Evolutionary conservation across 352 stramenopile species (phyloP).

Genomic region (Phytophthora megakarya): DNA sequence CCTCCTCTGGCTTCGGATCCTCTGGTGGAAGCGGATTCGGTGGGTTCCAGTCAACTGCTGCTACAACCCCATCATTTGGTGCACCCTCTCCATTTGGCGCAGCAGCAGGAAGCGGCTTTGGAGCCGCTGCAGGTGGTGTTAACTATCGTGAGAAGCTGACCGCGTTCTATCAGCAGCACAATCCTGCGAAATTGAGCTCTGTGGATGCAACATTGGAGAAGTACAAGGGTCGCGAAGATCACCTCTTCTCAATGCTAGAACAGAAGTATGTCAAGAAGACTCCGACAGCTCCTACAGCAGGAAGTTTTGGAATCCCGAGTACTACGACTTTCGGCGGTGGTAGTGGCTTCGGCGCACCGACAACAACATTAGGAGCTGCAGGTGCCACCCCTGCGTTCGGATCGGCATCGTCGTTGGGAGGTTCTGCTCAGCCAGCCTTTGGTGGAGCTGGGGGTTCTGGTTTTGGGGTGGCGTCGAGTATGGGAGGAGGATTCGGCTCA

Average conservation of each 20-base stretch:
- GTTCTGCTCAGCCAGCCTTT: conserved; percentile 41
- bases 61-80: conserved; percentile 30
- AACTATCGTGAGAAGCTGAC: conserved; percentile 64
- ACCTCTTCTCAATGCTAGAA: conserved; percentile 75
- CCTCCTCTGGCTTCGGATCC: conserved; percentile 31
- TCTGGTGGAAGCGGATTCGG: conserved; percentile 38
- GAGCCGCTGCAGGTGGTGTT: conserved; percentile 22
- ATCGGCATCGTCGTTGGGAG: conserved; percentile 52
- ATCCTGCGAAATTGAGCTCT: conserved; percentile 69
- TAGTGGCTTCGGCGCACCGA: conserved; percentile 57
- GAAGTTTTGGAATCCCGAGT: conserved; percentile 49
- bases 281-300: conserved; percentile 20
- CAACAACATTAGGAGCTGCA: conserved; percentile 47
- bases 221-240: conserved; percentile 73
- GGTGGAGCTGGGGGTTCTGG: conserved; percentile 26
- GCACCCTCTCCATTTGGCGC: conserved; percentile 42
- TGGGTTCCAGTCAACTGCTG: conserved; percentile 30
- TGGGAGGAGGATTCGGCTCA: conserved; percentile 41
- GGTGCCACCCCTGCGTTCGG: conserved; percentile 52
- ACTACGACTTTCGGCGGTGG: conserved; percentile 42
- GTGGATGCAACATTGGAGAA: conserved; percentile 74
- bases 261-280: conserved; percentile 70
- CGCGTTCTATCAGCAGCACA: conserved; percentile 79
- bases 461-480: conserved; percentile 32
- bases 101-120: conserved; percentile 41